Percentiles rank a stretch among this genome's conserved stretches.
These are phyloP conservation scores for Fusarium incarnatum DNA, from an alignment of 2,329 filamentous ascomycete genomes.

Conservation along the genomic window DNA sequence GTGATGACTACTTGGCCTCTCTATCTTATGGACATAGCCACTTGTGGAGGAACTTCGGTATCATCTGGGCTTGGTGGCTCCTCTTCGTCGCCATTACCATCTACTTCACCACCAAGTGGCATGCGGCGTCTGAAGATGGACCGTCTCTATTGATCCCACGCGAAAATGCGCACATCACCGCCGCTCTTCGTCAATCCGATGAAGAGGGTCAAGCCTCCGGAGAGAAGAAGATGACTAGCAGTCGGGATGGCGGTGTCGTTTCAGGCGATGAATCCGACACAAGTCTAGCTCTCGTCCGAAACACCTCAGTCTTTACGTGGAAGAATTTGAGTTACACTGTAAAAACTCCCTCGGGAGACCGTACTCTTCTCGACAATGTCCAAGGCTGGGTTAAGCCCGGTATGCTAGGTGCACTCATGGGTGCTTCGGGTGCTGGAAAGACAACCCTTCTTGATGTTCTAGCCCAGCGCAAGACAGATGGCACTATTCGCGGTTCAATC, in stretches of 20 bases:
- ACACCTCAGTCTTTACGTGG: conserved; percentile 79
- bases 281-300: conserved; percentile 61
- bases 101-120: conserved; percentile 67
- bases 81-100: conserved; percentile 70
- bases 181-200: conserved; percentile 52
- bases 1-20: conserved; percentile 68
- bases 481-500: conserved; percentile 79
- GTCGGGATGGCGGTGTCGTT: conserved; percentile 25
- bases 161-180: conserved; percentile 61
- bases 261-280: conserved; percentile 21
- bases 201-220: conserved; percentile 59
- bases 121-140: conserved; percentile 62
- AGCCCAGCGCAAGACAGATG: conserved; percentile 82
- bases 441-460: conserved; percentile 87
- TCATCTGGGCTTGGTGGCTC: conserved; percentile 72
- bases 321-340: conserved; percentile 78
- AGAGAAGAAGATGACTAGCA: conserved; percentile 28
- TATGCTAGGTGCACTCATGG: conserved; percentile 83
- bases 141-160: conserved; percentile 71
- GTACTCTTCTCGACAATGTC: conserved; percentile 80
- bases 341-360: conserved; percentile 69
- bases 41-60: conserved; percentile 71
- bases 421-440: conserved; percentile 84
- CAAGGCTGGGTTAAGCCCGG: conserved; percentile 88
- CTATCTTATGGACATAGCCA: conserved; percentile 65